Base-by-base conservation (phyloP, 495 filamentous ascomycete genomes). In the Aspergillus taichungensis region DNA sequence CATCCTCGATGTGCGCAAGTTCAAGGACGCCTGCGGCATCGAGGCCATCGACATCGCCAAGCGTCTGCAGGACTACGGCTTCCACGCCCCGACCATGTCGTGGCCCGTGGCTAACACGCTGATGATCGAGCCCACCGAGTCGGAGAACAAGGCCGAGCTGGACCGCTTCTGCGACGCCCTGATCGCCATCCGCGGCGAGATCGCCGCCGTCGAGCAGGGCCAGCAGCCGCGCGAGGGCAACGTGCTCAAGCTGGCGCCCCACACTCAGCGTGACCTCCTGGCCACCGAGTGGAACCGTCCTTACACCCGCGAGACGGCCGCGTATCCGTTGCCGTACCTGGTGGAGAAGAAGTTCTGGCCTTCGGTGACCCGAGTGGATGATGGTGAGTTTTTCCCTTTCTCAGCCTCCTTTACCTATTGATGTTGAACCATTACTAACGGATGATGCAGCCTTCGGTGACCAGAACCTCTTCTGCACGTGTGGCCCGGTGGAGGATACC, bases 271-370 rank as follows among this genome's bases (percentile, higher is more conserved):
- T 41, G 94, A 97, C 58, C 69, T 98, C 18, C 67, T 96, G 18
- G 11, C 59, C 6, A 52, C 41, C 8, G 75, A 85, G 51, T 95
- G 89, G 89, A 69, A 86, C 42, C 72, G 92, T 18, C 71, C 75
- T 1, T 98, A 98, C 60, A 78, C 72, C 8, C 72, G 87, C 29
- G 85, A 92, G 72, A 73, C 78, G 63, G 92, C 92, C 8, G 92
- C 90, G 3, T 97, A 95, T 61, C 92, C 92, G 13, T 60, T 95
- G 53, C 71, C 81, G 3, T 96, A 79, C 72, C 65, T 97, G 50
- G 78, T 78, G 68, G 87, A 94, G 77, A 95, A 94, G 82, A 98
- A 98, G 73, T 96, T 97, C 71, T 98, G 92, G 92, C 91, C 92
- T 0, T 84, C 73, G 30, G 88, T 96, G 30, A 87, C 86, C 6